Evolutionary conservation across 805 yeast species (phyloP).

Genomic region (Candida germanica): DNA sequence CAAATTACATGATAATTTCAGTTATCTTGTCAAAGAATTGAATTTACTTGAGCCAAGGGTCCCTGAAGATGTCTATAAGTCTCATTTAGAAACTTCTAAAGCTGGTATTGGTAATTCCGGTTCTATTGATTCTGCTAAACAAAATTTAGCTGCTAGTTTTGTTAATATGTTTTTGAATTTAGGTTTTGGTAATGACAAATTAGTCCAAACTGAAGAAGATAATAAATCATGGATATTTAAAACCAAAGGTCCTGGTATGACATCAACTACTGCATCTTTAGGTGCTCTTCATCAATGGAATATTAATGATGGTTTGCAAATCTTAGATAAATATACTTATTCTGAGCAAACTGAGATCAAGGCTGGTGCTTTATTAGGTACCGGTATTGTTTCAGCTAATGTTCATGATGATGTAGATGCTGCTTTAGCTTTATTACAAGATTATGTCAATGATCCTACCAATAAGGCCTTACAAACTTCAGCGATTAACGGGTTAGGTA

Average conservation of each 20-base stretch:
- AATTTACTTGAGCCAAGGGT: slow-evolving; percentile 85
- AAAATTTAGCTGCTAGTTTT: slow-evolving; percentile 90
- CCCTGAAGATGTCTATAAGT: slow-evolving; percentile 92
- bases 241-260: slow-evolving; percentile 89
- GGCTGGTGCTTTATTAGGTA: slow-evolving; percentile 96
- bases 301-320: slow-evolving; percentile 81
- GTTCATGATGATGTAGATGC: slow-evolving; percentile 96
- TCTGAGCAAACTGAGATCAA: slow-evolving; percentile 82
- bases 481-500: slow-evolving; percentile 87
- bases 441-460: slow-evolving; percentile 57
- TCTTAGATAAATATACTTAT: slow-evolving; percentile 82
- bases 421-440: slow-evolving; percentile 80
- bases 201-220: slow-evolving; percentile 71
- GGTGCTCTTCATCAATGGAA: slow-evolving; percentile 94
- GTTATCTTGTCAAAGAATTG: slow-evolving; percentile 79
- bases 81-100: slow-evolving; percentile 74
- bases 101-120: slow-evolving; percentile 57
- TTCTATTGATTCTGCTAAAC: slow-evolving; percentile 81
- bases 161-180: slow-evolving; percentile 89
- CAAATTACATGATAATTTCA: slow-evolving; percentile 72
- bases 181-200: slow-evolving; percentile 85
- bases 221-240: slow-evolving; percentile 82
- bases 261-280: slow-evolving; percentile 85
- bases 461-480: slow-evolving; percentile 67
- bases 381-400: slow-evolving; percentile 88